phyloP scores from a whole-genome alignment of 345 rosid genomes.

The Carallia brachiata region DNA sequence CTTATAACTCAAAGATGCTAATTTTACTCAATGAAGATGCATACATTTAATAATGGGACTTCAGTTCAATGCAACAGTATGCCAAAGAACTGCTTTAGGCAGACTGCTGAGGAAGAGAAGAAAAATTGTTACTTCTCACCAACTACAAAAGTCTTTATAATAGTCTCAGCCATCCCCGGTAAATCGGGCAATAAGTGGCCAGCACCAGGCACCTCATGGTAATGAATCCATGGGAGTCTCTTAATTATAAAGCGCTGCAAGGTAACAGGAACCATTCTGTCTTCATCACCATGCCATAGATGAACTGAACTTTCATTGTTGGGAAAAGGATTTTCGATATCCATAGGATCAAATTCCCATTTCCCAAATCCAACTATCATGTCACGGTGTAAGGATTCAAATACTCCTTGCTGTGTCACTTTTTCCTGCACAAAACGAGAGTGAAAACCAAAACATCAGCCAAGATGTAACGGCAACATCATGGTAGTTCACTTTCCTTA shows the following conservation, averaged over 20 bases:
- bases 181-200: conserved; percentile 21
- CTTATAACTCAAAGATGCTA: too few relatives aligned
- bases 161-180: conserved; percentile 2
- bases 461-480: background rate
- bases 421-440: conserved; percentile 6
- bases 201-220: conserved; percentile 24
- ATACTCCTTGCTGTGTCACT: conserved; percentile 22
- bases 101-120: background rate
- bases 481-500: background rate
- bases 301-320: conserved; percentile 29
- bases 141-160: conserved; percentile 8
- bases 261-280: conserved; percentile 22
- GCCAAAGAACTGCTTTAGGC: background rate
- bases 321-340: conserved; percentile 26
- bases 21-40: too few relatives aligned
- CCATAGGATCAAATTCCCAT: conserved; percentile 33
- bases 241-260: conserved; percentile 27
- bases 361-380: conserved; percentile 25
- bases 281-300: conserved; percentile 32
- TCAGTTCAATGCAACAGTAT: too few relatives aligned
- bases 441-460: too few relatives aligned
- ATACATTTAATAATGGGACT: too few relatives aligned
- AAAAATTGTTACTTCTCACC: background rate
- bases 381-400: conserved; percentile 24
- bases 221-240: conserved; percentile 24